Conservation (phyloP, 768 basidiomycete genomes). For the Arthromyces matolae region DNA sequence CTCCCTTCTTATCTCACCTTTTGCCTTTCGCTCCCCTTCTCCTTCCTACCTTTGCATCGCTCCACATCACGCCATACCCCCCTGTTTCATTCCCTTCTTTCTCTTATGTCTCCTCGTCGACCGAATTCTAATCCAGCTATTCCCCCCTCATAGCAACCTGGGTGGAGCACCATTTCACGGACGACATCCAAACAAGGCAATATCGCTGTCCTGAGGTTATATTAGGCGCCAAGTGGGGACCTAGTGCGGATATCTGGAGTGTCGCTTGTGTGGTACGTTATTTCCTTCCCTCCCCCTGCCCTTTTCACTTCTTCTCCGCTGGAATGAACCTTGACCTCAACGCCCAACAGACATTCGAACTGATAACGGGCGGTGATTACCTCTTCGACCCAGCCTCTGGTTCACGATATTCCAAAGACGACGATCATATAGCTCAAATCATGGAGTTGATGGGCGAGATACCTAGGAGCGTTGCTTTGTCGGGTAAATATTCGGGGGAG, state of each 20-base stretch:
- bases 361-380: conserved; percentile 95
- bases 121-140: too few relatives aligned
- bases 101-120: too few relatives aligned
- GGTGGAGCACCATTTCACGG: conserved; percentile 96
- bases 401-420: conserved; percentile 92
- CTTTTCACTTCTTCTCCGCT: neutral
- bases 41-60: too few relatives aligned
- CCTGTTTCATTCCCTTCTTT: too few relatives aligned
- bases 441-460: conserved; percentile 94
- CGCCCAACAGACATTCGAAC: conserved; percentile 74
- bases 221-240: conserved; percentile 91
- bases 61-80: too few relatives aligned
- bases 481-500: conserved; percentile 90
- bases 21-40: too few relatives aligned
- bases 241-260: conserved; percentile 96
- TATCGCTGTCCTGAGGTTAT: conserved; percentile 98
- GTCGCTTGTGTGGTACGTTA: conserved; percentile 87
- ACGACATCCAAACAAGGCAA: conserved; percentile 97
- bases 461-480: conserved; percentile 76
- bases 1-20: neutral
- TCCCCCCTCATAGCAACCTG: conserved; percentile 58
- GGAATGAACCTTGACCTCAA: neutral
- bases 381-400: conserved; percentile 97
- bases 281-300: conserved; percentile 2
- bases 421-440: conserved; percentile 96